Evolutionary conservation across 306 rosid species (phyloP).

Genomic region (Rosa multiflora): DNA sequence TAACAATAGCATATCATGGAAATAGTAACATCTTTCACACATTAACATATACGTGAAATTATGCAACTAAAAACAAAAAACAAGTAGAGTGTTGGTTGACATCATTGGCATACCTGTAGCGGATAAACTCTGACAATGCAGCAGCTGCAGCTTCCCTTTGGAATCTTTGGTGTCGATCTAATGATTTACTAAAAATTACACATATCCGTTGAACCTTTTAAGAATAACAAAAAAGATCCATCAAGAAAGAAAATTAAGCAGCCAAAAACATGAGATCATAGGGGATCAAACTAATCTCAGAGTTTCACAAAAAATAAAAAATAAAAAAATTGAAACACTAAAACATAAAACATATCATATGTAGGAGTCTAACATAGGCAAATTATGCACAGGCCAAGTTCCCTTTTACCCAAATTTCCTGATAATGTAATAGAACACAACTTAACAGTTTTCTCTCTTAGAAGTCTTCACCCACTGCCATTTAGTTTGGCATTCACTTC

Average conservation of each 20-base stretch:
- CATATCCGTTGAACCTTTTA: slow-evolving; percentile 77
- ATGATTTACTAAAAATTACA: slow-evolving; percentile 63
- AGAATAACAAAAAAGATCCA: slow-evolving; percentile 16
- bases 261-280: neutral
- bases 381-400: neutral
- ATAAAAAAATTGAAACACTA: neutral
- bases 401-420: neutral
- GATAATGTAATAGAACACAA: neutral
- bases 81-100: slow-evolving; percentile 20
- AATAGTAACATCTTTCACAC: neutral
- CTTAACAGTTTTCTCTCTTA: neutral
- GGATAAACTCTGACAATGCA: slow-evolving; percentile 90
- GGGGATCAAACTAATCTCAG: neutral
- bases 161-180: slow-evolving; percentile 72
- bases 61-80: neutral
- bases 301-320: neutral
- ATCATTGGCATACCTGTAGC: slow-evolving; percentile 58
- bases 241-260: neutral
- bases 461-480: neutral
- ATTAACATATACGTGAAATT: neutral
- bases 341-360: neutral
- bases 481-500: neutral
- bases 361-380: neutral
- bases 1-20: neutral
- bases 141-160: slow-evolving; percentile 98